phyloP scores from a whole-genome alignment of 2,329 filamentous ascomycete genomes.

The Rhexocercosporidium sp. region DNA sequence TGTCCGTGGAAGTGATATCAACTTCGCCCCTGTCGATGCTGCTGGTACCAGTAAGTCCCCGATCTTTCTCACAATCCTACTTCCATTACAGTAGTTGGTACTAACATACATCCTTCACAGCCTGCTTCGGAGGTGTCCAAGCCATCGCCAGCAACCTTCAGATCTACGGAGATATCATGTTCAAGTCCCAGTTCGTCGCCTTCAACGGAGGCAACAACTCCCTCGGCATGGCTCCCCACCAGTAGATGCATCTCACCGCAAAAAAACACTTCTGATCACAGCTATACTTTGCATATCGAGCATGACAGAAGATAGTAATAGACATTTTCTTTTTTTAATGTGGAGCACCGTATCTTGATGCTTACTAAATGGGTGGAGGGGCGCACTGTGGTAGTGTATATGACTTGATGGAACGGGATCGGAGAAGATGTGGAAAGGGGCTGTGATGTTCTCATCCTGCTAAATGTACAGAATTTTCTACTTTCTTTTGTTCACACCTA shows the following conservation, averaged over 20 bases:
- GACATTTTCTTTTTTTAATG: neutral
- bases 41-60: conserved; percentile 53
- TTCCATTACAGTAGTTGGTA: neutral
- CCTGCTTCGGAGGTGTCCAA: conserved; percentile 73
- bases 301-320: conserved; percentile 11
- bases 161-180: conserved; percentile 68
- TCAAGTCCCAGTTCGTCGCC: conserved; percentile 64
- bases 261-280: neutral
- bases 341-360: neutral
- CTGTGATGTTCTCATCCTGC: neutral
- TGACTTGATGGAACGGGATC: neutral
- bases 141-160: conserved; percentile 59
- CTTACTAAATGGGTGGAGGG: neutral
- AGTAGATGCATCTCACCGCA: conserved; percentile 20
- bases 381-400: neutral
- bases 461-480: neutral
- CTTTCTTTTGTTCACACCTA: conserved; percentile 8
- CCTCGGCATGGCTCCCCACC: conserved; percentile 54
- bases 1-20: conserved; percentile 48
- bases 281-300: neutral
- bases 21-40: conserved; percentile 55
- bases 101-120: conserved; percentile 40
- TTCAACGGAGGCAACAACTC: conserved; percentile 62
- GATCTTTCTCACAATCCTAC: neutral
- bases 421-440: neutral